Evolutionary conservation across 768 basidiomycete species (phyloP).

Genomic region (Hortiboletus flavorubellus): DNA sequence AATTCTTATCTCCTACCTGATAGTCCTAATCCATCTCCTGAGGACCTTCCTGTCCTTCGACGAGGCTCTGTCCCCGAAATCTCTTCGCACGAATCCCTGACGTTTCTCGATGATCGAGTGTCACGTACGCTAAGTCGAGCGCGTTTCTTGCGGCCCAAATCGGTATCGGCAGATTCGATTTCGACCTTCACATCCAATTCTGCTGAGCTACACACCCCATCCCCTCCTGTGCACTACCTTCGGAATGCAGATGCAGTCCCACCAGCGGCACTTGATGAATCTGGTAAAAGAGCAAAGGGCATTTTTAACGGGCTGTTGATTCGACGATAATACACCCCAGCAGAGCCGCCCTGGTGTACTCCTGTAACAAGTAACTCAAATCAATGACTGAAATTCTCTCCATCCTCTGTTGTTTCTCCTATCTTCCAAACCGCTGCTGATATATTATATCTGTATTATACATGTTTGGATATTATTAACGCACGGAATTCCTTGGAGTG

Average conservation of each 20-base stretch:
- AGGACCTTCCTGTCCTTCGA: conserved; percentile 17
- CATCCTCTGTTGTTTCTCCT: background rate
- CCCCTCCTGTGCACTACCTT: conserved; percentile 4
- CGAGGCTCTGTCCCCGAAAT: conserved; percentile 29
- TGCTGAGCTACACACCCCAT: conserved; percentile 5
- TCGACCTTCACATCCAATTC: conserved; percentile 29
- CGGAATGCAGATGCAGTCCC: conserved; percentile 6
- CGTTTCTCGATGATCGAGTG: conserved; percentile 17
- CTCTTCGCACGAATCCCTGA: conserved; percentile 5
- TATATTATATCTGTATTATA: conserved; percentile 29
- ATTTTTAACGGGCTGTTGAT: conserved; percentile 40
- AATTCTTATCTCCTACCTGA: conserved; percentile 1
- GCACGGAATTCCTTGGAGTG: conserved; percentile 1
- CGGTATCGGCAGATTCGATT: conserved; percentile 55
- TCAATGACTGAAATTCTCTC: background rate
- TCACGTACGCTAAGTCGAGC: conserved; percentile 18
- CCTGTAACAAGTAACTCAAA: background rate
- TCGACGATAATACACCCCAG: conserved; percentile 30
- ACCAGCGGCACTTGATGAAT: conserved; percentile 15
- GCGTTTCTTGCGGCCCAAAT: conserved; percentile 42
- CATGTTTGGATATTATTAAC: conserved; percentile 14
- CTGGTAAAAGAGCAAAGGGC: conserved; percentile 34
- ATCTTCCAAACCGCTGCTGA: conserved; percentile 4
- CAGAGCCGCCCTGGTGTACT: background rate
- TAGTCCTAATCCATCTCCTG: conserved; percentile 2